These are phyloP conservation scores for Mytilinidion resinicola DNA, from an alignment of 495 filamentous ascomycete genomes.

Conservation along the genomic window DNA sequence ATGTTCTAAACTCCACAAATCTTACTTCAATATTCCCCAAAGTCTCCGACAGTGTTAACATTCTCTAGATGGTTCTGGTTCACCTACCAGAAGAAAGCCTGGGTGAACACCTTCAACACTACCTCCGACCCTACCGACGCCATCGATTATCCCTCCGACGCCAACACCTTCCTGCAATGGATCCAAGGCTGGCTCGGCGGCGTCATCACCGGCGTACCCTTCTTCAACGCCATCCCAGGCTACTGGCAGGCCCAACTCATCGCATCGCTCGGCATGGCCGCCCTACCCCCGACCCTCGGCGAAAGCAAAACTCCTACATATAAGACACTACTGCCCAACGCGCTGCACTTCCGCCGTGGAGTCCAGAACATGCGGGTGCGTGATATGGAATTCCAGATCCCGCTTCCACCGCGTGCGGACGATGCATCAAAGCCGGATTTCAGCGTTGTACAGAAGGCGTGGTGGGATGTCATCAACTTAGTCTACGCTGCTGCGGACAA, in stretches of 20 bases:
- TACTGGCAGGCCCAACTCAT: conserved; percentile 43
- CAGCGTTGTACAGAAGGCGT: conserved; percentile 41
- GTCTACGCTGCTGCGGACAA: conserved; percentile 37
- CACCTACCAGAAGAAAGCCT: conserved; percentile 41
- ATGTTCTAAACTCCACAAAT: not conserved
- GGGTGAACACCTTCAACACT: conserved; percentile 48
- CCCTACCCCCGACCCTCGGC: conserved; percentile 38
- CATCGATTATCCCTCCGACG: conserved; percentile 39
- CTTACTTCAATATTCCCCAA: not conserved
- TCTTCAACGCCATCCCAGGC: conserved; percentile 42
- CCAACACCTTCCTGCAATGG: conserved; percentile 43
- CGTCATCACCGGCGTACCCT: conserved; percentile 33
- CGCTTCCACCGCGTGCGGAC: conserved; percentile 34
- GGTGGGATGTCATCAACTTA: conserved; percentile 49
- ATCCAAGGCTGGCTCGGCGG: conserved; percentile 42
- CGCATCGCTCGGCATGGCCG: conserved; percentile 39
- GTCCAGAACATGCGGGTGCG: conserved; percentile 50
- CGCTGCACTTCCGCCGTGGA: conserved; percentile 48
- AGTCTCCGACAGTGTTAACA: not conserved
- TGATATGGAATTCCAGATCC: conserved; percentile 47
- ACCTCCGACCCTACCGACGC: conserved; percentile 32
- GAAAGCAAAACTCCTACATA: conserved; percentile 30
- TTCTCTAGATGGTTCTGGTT: conserved; percentile 47
- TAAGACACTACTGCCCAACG: conserved; percentile 45
- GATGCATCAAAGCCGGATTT: conserved; percentile 41